Conservation (phyloP, 345 rosid species). For the Camelina sativa region DNA sequence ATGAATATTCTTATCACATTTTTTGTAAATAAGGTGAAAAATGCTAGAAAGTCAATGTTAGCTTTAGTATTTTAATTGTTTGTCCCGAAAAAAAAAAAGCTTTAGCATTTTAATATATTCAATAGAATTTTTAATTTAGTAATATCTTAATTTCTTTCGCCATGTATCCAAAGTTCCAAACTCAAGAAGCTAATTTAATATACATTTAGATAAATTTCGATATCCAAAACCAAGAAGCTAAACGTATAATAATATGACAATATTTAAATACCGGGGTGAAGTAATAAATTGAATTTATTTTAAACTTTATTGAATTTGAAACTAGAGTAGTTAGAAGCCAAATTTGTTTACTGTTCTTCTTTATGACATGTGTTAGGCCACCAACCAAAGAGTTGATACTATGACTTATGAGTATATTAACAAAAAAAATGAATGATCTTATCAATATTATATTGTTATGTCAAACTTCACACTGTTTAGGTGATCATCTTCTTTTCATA, state of each 20-base stretch:
- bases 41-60: conserved; percentile 24
- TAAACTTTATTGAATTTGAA: conserved; percentile 14
- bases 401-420: conserved; percentile 36
- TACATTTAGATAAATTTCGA: neutral
- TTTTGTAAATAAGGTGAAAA: conserved; percentile 24
- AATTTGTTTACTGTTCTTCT: conserved; percentile 38
- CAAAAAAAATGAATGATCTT: neutral
- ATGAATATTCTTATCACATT: conserved; percentile 34
- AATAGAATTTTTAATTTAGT: conserved; percentile 5
- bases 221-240: neutral
- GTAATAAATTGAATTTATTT: neutral
- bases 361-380: conserved; percentile 45
- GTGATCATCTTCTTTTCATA: conserved; percentile 39
- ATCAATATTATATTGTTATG: conserved; percentile 32
- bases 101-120: conserved; percentile 20
- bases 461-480: conserved; percentile 33
- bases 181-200: neutral
- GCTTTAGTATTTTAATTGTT: neutral
- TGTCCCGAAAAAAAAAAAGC: neutral
- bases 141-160: neutral
- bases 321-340: conserved; percentile 41
- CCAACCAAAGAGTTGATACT: conserved; percentile 43
- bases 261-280: neutral
- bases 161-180: neutral
- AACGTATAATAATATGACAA: neutral